A percentile compares a stretch with the other conserved stretches of the same genome.
These are phyloP conservation scores for Nowakowskiella sp. DNA, from an alignment of 192 early-diverging fungal genomes.

Conservation along the genomic window DNA sequence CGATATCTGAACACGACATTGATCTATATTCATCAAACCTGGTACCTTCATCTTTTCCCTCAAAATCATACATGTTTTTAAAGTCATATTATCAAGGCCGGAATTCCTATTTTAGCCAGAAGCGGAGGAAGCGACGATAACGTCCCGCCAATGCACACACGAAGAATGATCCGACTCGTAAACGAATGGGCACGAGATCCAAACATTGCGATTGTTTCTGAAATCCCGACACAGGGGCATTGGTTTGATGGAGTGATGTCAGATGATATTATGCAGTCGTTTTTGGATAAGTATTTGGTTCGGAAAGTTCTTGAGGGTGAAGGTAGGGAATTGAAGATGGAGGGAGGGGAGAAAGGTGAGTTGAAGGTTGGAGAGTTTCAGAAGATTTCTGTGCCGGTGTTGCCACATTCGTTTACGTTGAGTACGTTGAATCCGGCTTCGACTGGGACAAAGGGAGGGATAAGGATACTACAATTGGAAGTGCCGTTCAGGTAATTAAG, in stretches of 20 bases:
- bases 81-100: constrained; percentile 31
- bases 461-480: constrained; percentile 55
- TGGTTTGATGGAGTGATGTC: constrained; percentile 57
- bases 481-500: constrained; percentile 61
- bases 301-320: too few species aligned
- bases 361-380: background rate
- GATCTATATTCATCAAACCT: constrained; percentile 63
- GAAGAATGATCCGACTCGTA: constrained; percentile 52
- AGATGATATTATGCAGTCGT: constrained; percentile 41
- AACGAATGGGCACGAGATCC: constrained; percentile 54
- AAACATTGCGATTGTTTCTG: constrained; percentile 45
- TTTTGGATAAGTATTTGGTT: constrained; percentile 35
- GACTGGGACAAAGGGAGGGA: constrained; percentile 57
- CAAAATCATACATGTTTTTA: background rate
- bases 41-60: constrained; percentile 21
- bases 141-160: constrained; percentile 62
- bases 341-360: too few species aligned
- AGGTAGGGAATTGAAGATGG: background rate
- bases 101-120: constrained; percentile 54
- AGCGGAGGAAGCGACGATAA: constrained; percentile 61
- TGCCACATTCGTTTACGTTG: constrained; percentile 53
- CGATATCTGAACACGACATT: constrained; percentile 67
- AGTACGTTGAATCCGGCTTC: constrained; percentile 56
- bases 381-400: constrained; percentile 21
- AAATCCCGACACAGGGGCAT: constrained; percentile 52